Conservation (phyloP, 2,329 filamentous ascomycete species). For the Verticillium nonalfalfae region DNA sequence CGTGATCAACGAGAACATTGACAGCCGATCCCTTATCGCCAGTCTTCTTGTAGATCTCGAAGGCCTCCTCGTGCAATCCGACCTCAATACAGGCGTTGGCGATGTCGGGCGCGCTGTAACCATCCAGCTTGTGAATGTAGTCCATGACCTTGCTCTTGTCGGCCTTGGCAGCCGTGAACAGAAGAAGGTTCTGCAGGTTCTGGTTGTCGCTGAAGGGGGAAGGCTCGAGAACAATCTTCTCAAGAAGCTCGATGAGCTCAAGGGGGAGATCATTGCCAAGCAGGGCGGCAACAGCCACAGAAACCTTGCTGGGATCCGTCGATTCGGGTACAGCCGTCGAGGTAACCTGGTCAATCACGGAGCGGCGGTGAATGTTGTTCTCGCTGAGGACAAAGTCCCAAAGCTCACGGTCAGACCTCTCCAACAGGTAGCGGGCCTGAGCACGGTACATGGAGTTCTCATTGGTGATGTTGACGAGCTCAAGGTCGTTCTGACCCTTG, state of each 20-base stretch:
- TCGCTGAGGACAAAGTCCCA: conserved; percentile 93
- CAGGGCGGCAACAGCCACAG: conserved; percentile 88
- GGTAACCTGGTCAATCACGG: conserved; percentile 92
- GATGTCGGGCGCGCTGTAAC: conserved; percentile 89
- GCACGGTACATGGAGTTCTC: conserved; percentile 99
- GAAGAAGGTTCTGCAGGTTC: conserved; percentile 90
- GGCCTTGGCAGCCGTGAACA: conserved; percentile 94
- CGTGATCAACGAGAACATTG: conserved; percentile 88
- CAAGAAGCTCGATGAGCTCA: conserved; percentile 92
- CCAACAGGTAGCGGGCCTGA: conserved; percentile 92
- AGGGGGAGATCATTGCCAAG: conserved; percentile 83
- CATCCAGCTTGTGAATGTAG: conserved; percentile 87
- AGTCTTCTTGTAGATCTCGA: conserved; percentile 98
- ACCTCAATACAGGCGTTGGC: conserved; percentile 90
- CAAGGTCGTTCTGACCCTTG: conserved; percentile 95
- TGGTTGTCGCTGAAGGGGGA: conserved; percentile 97
- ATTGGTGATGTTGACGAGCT: conserved; percentile 96
- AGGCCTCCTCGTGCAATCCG: conserved; percentile 91
- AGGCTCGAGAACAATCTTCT: conserved; percentile 99
- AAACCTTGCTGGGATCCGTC: conserved; percentile 89
- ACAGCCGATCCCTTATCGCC: conserved; percentile 81
- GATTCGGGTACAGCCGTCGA: conserved; percentile 92
- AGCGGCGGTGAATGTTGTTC: conserved; percentile 92
- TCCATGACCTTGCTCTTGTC: conserved; percentile 93
- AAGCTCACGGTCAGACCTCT: conserved; percentile 82